These are phyloP conservation scores for Erigeron philadelphicus DNA, from an alignment of 140 eudicot species.

Conservation along the genomic window DNA sequence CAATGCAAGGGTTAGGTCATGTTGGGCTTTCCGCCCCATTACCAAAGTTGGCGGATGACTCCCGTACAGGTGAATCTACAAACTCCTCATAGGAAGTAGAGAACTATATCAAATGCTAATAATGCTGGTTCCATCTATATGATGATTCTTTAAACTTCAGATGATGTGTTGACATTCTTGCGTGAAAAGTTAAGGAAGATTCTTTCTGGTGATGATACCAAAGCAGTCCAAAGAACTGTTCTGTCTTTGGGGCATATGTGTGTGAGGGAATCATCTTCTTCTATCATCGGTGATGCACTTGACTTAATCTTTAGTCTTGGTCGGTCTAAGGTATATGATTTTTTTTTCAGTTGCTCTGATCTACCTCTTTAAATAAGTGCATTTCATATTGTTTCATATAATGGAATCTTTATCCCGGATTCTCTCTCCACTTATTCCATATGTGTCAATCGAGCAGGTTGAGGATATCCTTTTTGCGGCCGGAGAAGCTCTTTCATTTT, in stretches of 20 bases:
- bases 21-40: constrained; percentile 66
- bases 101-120: constrained; percentile 3
- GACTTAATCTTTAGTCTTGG: constrained; percentile 76
- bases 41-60: constrained; percentile 49
- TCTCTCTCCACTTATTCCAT: background rate
- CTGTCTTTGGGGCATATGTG: constrained; percentile 85
- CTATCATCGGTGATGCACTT: constrained; percentile 60
- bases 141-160: constrained; percentile 37
- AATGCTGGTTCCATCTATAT: constrained; percentile 13
- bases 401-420: background rate
- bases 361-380: background rate
- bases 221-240: constrained; percentile 67
- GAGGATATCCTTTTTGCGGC: constrained; percentile 95
- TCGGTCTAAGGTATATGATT: constrained; percentile 67
- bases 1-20: constrained; percentile 92
- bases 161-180: constrained; percentile 53
- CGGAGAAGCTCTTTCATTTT: constrained; percentile 92
- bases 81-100: constrained; percentile 10
- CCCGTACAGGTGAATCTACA: constrained; percentile 48
- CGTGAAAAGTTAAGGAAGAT: constrained; percentile 73
- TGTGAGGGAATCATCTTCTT: constrained; percentile 58
- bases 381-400: background rate
- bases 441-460: constrained; percentile 46
- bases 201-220: constrained; percentile 70
- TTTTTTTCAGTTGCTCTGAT: constrained; percentile 8